Evolutionary conservation across 2,329 filamentous ascomycete species (phyloP).

Genomic region (Rachicladosporium sp.): DNA sequence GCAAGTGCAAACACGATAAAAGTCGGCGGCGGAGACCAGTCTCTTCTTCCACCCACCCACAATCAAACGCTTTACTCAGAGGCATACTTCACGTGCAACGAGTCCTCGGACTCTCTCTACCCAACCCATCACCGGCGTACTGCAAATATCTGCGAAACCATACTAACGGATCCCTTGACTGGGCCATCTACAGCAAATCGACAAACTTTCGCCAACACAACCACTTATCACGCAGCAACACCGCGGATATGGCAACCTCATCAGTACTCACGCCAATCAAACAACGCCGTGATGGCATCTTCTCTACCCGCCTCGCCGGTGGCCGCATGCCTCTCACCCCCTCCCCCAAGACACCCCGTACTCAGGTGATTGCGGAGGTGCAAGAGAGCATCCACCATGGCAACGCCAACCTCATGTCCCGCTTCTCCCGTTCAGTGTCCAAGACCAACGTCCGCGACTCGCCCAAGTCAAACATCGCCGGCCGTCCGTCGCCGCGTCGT

Average conservation of each 20-base stretch:
- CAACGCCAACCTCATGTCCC: constrained; percentile 64
- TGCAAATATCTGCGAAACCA: constrained; percentile 24
- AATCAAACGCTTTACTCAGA: no score
- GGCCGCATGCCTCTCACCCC: constrained; percentile 90
- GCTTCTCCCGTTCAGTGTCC: constrained; percentile 59
- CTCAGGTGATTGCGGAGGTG: constrained; percentile 40
- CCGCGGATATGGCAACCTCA: constrained; percentile 61
- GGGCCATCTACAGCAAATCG: constrained; percentile 22
- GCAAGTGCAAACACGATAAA: no score
- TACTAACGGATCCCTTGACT: constrained; percentile 28
- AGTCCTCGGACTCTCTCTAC: no score
- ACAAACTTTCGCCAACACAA: constrained; percentile 9
- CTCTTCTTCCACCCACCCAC: no score
- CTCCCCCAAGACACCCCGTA: constrained; percentile 64
- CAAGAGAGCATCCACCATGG: constrained; percentile 61
- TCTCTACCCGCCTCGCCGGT: constrained; percentile 84
- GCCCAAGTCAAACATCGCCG: constrained; percentile 91
- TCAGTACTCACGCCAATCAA: constrained; percentile 84
- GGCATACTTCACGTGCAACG: no score
- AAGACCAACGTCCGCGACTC: constrained; percentile 67
- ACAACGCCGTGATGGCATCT: constrained; percentile 75
- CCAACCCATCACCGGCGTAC: constrained; percentile 11
- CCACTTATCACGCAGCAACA: constrained; percentile 12
- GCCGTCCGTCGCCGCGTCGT: constrained; percentile 63
- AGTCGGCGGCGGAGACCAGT: no score